Percentiles rank a stretch among this genome's conserved stretches.
phyloP scores from a whole-genome alignment of 169 alveolate species.

The Plasmodium vinckei region DNA sequence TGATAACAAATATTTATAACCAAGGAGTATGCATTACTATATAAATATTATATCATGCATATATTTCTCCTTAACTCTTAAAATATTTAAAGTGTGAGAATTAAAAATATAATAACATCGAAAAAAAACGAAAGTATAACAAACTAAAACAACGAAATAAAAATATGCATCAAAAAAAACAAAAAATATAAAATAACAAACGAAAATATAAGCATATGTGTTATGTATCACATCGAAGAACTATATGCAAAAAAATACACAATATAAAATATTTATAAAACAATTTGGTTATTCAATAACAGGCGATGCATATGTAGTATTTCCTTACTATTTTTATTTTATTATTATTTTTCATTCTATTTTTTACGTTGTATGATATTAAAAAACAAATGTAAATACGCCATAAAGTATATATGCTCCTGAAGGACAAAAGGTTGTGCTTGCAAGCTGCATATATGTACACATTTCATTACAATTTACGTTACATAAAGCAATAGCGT shows the following conservation, averaged over 20 bases:
- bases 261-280: slow-evolving; percentile 17
- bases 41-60: no score
- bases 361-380: slow-evolving; percentile 22
- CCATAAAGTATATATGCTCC: slow-evolving; percentile 12
- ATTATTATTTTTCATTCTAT: slow-evolving; percentile 16
- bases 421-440: slow-evolving; percentile 15
- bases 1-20: slow-evolving; percentile 4
- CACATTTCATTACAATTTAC: slow-evolving; percentile 28
- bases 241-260: slow-evolving; percentile 37
- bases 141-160: slow-evolving; percentile 7
- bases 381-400: slow-evolving; percentile 10
- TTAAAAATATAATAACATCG: slow-evolving; percentile 36
- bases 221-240: slow-evolving; percentile 15
- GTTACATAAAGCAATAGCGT: slow-evolving; percentile 40
- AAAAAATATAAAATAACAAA: slow-evolving; percentile 6
- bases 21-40: no score
- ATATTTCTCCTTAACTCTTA: slow-evolving; percentile 10
- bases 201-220: slow-evolving; percentile 8
- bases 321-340: slow-evolving; percentile 17
- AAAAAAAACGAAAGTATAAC: slow-evolving; percentile 6
- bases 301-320: neutral
- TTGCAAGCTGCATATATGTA: slow-evolving; percentile 44
- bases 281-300: slow-evolving; percentile 9
- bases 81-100: slow-evolving; percentile 33
- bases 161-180: slow-evolving; percentile 12